A percentile compares a stretch with the other conserved stretches of the same genome.
Conservation (phyloP, 306 rosid genomes). For the Cicer cuneatum region DNA sequence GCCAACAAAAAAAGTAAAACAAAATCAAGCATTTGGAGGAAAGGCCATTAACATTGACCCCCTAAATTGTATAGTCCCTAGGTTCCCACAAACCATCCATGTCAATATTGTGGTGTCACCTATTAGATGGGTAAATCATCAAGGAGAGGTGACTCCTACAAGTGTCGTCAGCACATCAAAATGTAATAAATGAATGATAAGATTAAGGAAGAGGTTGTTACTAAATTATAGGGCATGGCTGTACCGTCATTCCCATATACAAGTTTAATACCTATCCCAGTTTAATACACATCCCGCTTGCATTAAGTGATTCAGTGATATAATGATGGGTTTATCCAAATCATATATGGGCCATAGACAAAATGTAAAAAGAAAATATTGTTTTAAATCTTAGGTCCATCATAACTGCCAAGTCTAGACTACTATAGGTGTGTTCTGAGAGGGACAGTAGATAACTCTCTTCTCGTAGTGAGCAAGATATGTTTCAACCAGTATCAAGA, state of each 20-base stretch:
- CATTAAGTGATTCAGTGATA: constrained; percentile 5
- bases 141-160: constrained; percentile 22
- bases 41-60: constrained; percentile 9
- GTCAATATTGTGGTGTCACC: constrained; percentile 5
- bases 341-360: constrained; percentile 30
- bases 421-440: not conserved
- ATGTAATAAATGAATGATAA: constrained; percentile 13
- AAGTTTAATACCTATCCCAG: constrained; percentile 4
- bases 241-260: constrained; percentile 13
- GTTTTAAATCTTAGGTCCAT: constrained; percentile 8
- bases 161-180: constrained; percentile 34
- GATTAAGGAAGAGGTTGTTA: not conserved
- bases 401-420: constrained; percentile 28
- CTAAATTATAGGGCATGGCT: constrained; percentile 9
- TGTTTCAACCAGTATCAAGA: not conserved
- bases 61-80: constrained; percentile 12
- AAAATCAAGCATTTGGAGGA: constrained; percentile 27
- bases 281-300: constrained; percentile 13
- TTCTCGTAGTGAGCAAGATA: not conserved
- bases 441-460: constrained; percentile 21
- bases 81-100: constrained; percentile 22
- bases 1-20: not conserved
- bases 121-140: constrained; percentile 30
- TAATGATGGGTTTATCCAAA: constrained; percentile 23
- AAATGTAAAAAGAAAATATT: not conserved